phyloP scores from a whole-genome alignment of 371 early-diverging fungal genomes.

The Vairimorpha necatrix region DNA sequence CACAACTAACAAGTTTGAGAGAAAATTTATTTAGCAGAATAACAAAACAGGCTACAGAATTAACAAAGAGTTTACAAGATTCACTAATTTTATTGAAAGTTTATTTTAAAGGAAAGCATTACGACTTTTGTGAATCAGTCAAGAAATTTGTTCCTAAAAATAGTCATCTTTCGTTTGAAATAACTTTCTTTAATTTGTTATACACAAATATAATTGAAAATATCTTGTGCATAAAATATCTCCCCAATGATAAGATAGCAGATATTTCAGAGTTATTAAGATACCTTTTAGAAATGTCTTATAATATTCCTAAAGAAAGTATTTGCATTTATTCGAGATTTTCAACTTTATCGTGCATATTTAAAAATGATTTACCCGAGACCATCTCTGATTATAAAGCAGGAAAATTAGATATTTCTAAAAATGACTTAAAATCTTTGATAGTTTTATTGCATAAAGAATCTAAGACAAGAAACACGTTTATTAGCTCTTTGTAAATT shows the following conservation, averaged over 20 bases:
- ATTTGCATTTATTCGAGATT: conserved; percentile 11
- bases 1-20: not conserved
- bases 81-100: conserved; percentile 22
- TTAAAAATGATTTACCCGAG: not conserved
- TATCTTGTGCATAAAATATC: conserved; percentile 1
- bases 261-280: conserved; percentile 1
- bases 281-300: conserved; percentile 33
- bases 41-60: not conserved
- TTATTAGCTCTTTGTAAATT: not conserved
- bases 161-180: conserved; percentile 21
- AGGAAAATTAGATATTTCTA: not conserved
- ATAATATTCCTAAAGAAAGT: conserved; percentile 10
- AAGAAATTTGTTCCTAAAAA: conserved; percentile 19
- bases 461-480: not conserved
- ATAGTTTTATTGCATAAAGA: not conserved
- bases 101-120: conserved; percentile 31
- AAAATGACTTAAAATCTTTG: conserved; percentile 2
- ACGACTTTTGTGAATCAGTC: conserved; percentile 25
- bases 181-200: conserved; percentile 28
- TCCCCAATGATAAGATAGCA: not conserved
- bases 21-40: conserved; percentile 13
- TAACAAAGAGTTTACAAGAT: conserved; percentile 15
- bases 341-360: not conserved
- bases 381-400: not conserved
- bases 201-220: conserved; percentile 11